Conservation (phyloP, 441 rosid genomes). For the Dalechampia spathulata region DNA sequence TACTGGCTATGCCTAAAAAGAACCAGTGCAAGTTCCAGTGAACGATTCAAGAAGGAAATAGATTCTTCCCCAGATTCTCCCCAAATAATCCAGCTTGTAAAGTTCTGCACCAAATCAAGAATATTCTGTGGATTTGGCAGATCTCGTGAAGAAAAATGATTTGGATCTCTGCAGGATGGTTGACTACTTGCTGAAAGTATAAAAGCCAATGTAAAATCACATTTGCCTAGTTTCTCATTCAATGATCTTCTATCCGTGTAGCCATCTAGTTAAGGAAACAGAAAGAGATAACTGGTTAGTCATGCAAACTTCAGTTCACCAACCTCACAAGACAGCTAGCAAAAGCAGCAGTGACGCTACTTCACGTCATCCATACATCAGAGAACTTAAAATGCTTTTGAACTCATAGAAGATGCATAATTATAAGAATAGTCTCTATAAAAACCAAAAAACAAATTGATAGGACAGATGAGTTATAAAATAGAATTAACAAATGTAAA, state of each 20-base stretch:
- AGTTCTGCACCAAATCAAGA: conserved; percentile 46
- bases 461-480: no score
- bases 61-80: conserved; percentile 62
- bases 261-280: conserved; percentile 49
- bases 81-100: conserved; percentile 84
- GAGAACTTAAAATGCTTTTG: no score
- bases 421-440: no score
- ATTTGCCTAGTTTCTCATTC: conserved; percentile 77
- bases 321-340: conserved; percentile 8
- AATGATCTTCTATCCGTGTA: conserved; percentile 57
- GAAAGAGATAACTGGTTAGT: conserved; percentile 2
- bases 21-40: conserved; percentile 65
- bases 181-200: conserved; percentile 44
- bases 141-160: conserved; percentile 24
- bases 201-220: conserved; percentile 76
- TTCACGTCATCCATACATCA: no score
- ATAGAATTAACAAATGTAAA: no score
- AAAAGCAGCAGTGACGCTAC: neutral
- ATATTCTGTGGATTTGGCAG: conserved; percentile 59
- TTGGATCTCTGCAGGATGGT: conserved; percentile 30
- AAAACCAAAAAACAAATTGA: no score
- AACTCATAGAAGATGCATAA: no score
- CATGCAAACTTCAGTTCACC: neutral
- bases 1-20: conserved; percentile 81
- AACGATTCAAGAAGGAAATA: conserved; percentile 60